Conservation (phyloP, 129 eudicot species). For the Dittrichia graveolens region DNA sequence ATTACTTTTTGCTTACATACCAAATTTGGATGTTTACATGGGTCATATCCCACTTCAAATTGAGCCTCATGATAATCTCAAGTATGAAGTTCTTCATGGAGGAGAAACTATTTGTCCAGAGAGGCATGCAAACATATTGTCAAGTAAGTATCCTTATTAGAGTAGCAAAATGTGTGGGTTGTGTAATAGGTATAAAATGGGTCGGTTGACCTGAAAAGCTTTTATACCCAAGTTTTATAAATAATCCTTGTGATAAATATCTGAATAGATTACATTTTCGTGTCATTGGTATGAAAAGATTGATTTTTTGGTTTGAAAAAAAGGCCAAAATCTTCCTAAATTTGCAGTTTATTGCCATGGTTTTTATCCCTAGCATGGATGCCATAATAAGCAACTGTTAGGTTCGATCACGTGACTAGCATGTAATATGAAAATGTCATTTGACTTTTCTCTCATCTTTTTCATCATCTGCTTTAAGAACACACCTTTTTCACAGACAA, state of each 20-base stretch:
- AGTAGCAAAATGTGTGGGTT: background rate
- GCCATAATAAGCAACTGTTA: no score
- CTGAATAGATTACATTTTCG: no score
- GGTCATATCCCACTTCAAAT: conserved; percentile 60
- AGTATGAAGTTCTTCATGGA: conserved; percentile 81
- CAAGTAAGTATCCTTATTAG: conserved; percentile 52
- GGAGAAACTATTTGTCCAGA: conserved; percentile 91
- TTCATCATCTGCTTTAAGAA: no score
- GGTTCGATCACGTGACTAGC: no score
- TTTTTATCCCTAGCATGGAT: no score
- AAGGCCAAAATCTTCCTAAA: no score
- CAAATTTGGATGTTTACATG: conserved; percentile 74
- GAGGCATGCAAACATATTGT: conserved; percentile 71
- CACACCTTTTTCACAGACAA: no score
- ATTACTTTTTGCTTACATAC: conserved; percentile 65
- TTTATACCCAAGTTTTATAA: background rate
- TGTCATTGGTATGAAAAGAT: no score
- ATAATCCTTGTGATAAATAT: background rate
- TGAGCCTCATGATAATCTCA: conserved; percentile 54
- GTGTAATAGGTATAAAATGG: background rate
- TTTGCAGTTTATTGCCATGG: no score
- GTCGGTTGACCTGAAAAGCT: background rate
- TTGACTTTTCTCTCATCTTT: no score
- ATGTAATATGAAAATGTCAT: no score
- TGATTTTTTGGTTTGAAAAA: no score